Evolutionary conservation across 2,329 filamentous ascomycete species (phyloP).

Genomic region (Fusarium burgessii): DNA sequence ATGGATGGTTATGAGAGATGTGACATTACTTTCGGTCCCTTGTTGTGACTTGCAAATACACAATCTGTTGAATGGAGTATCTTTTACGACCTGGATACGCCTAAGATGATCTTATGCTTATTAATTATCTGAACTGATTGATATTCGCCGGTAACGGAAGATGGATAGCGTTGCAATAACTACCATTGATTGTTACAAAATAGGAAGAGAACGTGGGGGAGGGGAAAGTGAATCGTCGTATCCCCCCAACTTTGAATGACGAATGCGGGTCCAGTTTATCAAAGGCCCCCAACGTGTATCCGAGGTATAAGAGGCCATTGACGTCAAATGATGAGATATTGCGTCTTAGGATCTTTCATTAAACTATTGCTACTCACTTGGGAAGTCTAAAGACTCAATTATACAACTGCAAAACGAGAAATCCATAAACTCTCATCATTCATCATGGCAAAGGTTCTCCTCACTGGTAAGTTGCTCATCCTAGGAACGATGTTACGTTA

Average conservation of each 20-base stretch:
- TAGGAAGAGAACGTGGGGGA: slow-evolving; percentile 29
- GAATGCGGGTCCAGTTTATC: slow-evolving; percentile 40
- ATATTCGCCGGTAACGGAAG: slow-evolving; percentile 21
- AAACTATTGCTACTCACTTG: neutral
- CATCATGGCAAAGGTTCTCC: slow-evolving; percentile 50
- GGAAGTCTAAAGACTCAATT: neutral
- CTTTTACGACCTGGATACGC: neutral
- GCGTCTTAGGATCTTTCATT: neutral
- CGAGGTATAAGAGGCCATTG: slow-evolving; percentile 18
- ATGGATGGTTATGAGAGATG: slow-evolving; percentile 3
- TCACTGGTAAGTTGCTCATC: slow-evolving; percentile 44
- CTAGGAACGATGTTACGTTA: neutral
- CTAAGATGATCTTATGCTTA: neutral
- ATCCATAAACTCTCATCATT: neutral
- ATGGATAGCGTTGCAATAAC: neutral
- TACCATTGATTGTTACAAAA: neutral
- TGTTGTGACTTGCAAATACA: neutral
- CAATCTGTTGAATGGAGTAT: neutral
- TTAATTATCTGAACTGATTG: neutral
- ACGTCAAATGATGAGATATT: slow-evolving; percentile 9
- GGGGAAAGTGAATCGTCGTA: slow-evolving; percentile 19
- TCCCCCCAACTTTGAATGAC: slow-evolving; percentile 41
- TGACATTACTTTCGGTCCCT: neutral
- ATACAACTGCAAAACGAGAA: neutral
- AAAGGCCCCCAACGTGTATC: slow-evolving; percentile 16